These are phyloP conservation scores for Malus domestica DNA, from an alignment of 306 rosid species.

Conservation along the genomic window DNA sequence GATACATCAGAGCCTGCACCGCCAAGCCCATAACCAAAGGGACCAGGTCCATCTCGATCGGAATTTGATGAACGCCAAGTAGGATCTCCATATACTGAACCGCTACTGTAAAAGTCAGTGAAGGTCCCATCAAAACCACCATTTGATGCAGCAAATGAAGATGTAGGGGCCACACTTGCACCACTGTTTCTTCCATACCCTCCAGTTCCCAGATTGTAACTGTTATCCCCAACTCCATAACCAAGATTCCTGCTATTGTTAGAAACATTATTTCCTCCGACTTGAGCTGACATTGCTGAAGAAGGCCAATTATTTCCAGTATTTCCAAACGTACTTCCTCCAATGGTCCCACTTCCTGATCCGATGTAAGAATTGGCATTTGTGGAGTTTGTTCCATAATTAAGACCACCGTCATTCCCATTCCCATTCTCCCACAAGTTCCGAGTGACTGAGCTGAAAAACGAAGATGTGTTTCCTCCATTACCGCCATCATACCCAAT, in stretches of 20 bases:
- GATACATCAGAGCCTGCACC: constrained; percentile 66
- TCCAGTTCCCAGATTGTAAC: constrained; percentile 41
- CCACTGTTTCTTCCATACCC: constrained; percentile 56
- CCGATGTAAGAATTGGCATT: constrained; percentile 62
- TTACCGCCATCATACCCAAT: constrained; percentile 59
- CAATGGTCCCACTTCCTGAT: constrained; percentile 45
- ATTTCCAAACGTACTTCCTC: constrained; percentile 43
- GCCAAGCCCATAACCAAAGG: constrained; percentile 62
- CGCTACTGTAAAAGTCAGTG: constrained; percentile 17
- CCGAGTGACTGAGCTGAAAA: constrained; percentile 69
- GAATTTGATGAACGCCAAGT: constrained; percentile 62
- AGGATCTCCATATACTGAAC: constrained; percentile 33
- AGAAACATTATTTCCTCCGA: constrained; percentile 40
- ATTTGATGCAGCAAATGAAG: constrained; percentile 39
- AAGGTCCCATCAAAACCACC: constrained; percentile 34
- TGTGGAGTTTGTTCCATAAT: constrained; percentile 59
- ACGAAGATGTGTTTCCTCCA: constrained; percentile 58
- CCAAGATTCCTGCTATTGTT: constrained; percentile 35
- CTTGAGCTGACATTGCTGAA: constrained; percentile 42
- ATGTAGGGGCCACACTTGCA: constrained; percentile 22
- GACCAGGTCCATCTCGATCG: constrained; percentile 49
- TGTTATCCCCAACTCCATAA: constrained; percentile 42
- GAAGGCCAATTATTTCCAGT: constrained; percentile 58
- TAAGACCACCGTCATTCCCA: constrained; percentile 26
- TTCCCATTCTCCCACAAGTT: constrained; percentile 82